These are phyloP conservation scores for Cyclotella baltica DNA, from an alignment of 108 stramenopile species.

Conservation along the genomic window DNA sequence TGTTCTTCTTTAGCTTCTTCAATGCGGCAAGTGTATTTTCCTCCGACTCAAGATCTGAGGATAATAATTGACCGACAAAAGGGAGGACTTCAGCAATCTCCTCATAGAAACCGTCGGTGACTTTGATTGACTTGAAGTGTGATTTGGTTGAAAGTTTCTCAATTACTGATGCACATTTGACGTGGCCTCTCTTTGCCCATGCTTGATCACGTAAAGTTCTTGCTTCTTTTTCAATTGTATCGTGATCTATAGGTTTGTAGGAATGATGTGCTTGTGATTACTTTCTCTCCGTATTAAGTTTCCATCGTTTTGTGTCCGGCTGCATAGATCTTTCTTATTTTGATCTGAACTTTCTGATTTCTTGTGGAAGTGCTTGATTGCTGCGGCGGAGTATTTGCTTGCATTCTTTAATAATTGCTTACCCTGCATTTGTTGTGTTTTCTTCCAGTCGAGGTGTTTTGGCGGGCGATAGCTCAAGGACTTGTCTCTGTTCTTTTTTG, in stretches of 20 bases:
- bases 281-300: background rate
- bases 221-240: background rate
- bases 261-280: background rate
- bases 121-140: conserved; percentile 9
- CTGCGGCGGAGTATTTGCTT: background rate
- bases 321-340: conserved; percentile 1
- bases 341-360: background rate
- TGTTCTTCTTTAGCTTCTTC: background rate
- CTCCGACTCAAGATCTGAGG: background rate
- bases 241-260: background rate
- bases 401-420: background rate
- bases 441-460: conserved; percentile 11
- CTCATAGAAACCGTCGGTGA: background rate
- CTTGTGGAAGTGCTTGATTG: background rate
- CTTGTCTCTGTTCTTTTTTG: background rate
- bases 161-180: background rate
- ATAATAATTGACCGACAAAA: background rate
- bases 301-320: background rate
- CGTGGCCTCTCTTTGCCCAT: background rate
- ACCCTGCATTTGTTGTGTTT: conserved; percentile 16
- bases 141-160: background rate
- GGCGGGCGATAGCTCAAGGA: background rate
- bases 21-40: background rate
- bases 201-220: background rate
- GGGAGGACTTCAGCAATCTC: conserved; percentile 1